Base-by-base conservation (phyloP, 2,329 filamentous ascomycete species). In the Xylaria polymorpha region DNA sequence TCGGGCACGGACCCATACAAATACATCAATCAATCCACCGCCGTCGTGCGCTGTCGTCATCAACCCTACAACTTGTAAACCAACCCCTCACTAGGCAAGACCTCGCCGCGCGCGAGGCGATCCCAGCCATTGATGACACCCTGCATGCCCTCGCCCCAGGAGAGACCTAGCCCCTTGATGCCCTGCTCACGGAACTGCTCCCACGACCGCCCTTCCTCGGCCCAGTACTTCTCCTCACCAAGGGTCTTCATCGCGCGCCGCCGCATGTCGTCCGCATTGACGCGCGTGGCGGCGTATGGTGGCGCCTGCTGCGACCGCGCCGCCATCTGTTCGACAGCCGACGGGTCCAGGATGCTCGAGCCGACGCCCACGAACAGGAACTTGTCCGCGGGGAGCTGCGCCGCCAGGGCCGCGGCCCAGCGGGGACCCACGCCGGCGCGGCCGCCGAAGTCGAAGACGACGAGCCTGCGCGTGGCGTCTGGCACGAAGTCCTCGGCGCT, bases 371-470 rank as follows among this genome's bases (percentile, higher is more conserved):
- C 66, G 71, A 70, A 65, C 37, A 71, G 67, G 4, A 71, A 55
- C 3, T 59, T 43, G 2, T 58, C 51, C 1, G 65, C 22, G 39
- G 61, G 60, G 32, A 22, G 57, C 8, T 20, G 9, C 6, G 20
- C n/a, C 35, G 61, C 37, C 8, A 78, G 63, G 5, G 68, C 66
- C 0, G 58, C 51, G 1, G 72, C 72, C 77, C 77, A 78, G 46
- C 62, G 66, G 46, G 61, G 55, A 0, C 61, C 74, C 1, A 68
- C 71, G 59, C 72, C 71, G 12, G 43, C 72, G 18, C 77, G 75
- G 0, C 75, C 77, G 57, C 77, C 77, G 57, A 78, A 78, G 72
- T 79, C 77, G 68, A 73, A 71, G 12, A 79, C 29, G 1, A 76
- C 71, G 39, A 78, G 67, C 35, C 69, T 70, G 4, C 56, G 48